Conservation (phyloP, 1,139 yeast genomes). For the Barnettozyma hawaiiensis region DNA sequence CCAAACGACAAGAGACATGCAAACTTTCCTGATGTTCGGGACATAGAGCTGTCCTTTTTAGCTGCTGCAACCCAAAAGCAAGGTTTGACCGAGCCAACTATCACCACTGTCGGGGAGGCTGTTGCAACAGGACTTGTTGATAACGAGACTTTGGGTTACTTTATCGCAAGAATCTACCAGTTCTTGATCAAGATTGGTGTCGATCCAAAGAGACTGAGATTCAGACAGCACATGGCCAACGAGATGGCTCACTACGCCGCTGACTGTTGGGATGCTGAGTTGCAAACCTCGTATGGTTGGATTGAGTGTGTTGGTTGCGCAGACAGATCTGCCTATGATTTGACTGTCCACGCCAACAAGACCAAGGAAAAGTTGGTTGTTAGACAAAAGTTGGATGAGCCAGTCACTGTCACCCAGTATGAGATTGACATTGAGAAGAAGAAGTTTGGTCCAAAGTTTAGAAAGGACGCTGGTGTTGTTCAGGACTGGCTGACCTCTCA, state of each 20-base stretch:
- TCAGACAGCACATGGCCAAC: constrained; percentile 97
- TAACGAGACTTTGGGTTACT: constrained; percentile 95
- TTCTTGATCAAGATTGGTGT: constrained; percentile 90
- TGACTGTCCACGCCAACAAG: constrained; percentile 90
- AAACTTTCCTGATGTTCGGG: constrained; percentile 69
- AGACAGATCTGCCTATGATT: constrained; percentile 97
- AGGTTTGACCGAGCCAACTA: constrained; percentile 67
- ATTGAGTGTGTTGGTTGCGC: constrained; percentile 99
- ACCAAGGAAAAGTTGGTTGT: constrained; percentile 94
- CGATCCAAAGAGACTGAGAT: constrained; percentile 75
- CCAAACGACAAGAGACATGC: constrained; percentile 82
- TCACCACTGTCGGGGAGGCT: constrained; percentile 80
- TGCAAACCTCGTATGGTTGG: constrained; percentile 96
- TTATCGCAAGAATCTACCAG: constrained; percentile 83
- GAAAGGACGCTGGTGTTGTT: constrained; percentile 92
- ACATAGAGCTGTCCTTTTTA: constrained; percentile 67
- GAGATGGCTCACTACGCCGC: constrained; percentile 99
- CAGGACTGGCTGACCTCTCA: constrained; percentile 72
- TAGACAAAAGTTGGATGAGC: constrained; percentile 82
- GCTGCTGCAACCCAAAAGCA: constrained; percentile 83
- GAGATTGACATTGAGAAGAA: constrained; percentile 88
- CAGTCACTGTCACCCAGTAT: constrained; percentile 72
- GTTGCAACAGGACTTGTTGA: constrained; percentile 85
- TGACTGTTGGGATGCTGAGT: constrained; percentile 99
- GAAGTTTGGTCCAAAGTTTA: constrained; percentile 95